Evolutionary conservation across 2,329 filamentous ascomycete genomes (phyloP), one percentile per base, ranked within the genome.

Genomic region (Nemania abortiva): DNA sequence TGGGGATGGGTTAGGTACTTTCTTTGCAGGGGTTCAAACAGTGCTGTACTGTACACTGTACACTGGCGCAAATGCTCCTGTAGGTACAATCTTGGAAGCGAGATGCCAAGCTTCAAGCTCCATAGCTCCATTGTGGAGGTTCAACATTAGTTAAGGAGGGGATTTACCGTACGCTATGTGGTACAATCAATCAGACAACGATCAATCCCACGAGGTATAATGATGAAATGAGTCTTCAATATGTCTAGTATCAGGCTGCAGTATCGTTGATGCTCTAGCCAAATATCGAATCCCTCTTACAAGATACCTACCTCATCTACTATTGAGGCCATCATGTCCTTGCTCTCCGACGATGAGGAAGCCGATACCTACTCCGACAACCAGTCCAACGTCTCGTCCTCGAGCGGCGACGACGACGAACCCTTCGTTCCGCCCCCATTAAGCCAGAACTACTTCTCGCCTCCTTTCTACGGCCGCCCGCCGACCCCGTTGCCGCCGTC

Each of bases 401-500:
- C 74, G 6, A 77, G 78, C 59, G 65, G 53, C n/a, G n/a, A n/a
- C 68, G 74, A 77, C 54, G 74, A 79, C 29, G 75, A 77, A 49
- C 70, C 72, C n/a, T 79, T 80, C 7, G 81, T 81, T 3, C 84
- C 83, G 11, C 84, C 81, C 18, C 84, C 83, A 11, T 79, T 84
- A 22, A 84, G 83, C 57, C 85, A 85, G 68, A 87, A 88, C 80
- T 85, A 86, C 78, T 89, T 89, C 72, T 87, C 87, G 58, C 96
- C 96, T 29, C 96, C 96, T 18, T 98, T 98, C 85, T 99, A 99
- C 85, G 97, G 97, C 72, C 90, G 95, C 2, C 96, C 96, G n/a
- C 96, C 96, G 0, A 98, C 94, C 1, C 95, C 96, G 2, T 86
- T 98, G 0, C 96, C 96, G 0, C 95, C 95, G 0, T 97, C 94